Conservation (phyloP, 2,329 filamentous ascomycete genomes). For the Microcyclospora pomicola region DNA sequence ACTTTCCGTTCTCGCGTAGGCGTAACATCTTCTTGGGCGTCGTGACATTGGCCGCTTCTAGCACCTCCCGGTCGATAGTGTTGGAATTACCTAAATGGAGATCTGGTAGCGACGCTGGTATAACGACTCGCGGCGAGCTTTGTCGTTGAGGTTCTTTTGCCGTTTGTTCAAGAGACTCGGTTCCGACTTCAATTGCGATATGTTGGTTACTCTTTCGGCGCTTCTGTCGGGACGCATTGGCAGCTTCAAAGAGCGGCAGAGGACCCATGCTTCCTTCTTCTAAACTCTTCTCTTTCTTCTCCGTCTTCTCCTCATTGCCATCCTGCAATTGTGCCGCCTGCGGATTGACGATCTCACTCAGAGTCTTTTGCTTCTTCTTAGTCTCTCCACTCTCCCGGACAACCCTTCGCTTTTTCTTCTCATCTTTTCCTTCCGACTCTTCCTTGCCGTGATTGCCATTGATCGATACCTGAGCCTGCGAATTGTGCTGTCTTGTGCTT, state of each 20-base stretch:
- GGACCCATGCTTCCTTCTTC: neutral
- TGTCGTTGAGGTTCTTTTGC: neutral
- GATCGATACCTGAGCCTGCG: no score
- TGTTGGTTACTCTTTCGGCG: neutral
- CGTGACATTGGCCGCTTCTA: slow-evolving; percentile 2
- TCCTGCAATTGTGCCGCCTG: slow-evolving; percentile 3
- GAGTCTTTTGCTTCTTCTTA: slow-evolving; percentile 17
- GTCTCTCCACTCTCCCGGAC: slow-evolving; percentile 3
- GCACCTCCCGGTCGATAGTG: neutral
- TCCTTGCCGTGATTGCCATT: no score
- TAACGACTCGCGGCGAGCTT: slow-evolving; percentile 9
- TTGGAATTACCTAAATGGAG: slow-evolving; percentile 1
- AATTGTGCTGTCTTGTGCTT: no score
- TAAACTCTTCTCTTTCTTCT: neutral
- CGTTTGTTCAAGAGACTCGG: neutral
- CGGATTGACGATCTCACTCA: slow-evolving; percentile 15
- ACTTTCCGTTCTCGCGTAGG: slow-evolving; percentile 31
- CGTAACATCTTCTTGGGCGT: slow-evolving; percentile 25
- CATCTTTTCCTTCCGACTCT: slow-evolving; percentile 45
- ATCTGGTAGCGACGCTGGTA: slow-evolving; percentile 11
- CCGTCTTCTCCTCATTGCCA: neutral
- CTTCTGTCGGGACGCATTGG: slow-evolving; percentile 1
- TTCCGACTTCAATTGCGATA: slow-evolving; percentile 3
- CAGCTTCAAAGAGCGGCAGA: neutral
- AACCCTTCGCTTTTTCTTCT: slow-evolving; percentile 1